Conservation (phyloP, 169 alveolate species). For the Cryptosporidium parvum region DNA sequence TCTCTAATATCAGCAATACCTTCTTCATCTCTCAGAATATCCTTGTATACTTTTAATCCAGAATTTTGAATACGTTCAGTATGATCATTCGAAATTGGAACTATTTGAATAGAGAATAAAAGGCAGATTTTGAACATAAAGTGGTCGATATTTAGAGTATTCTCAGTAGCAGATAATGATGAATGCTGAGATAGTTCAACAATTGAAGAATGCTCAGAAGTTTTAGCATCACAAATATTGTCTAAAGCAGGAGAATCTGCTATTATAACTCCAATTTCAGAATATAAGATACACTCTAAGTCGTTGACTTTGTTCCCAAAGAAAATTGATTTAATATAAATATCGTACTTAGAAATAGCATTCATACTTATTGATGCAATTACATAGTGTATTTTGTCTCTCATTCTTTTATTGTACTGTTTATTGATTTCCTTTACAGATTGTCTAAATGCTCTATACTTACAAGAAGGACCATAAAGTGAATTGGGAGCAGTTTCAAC, state of each 20-base stretch:
- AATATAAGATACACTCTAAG: constrained; percentile 43
- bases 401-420: constrained; percentile 9
- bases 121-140: constrained; percentile 48
- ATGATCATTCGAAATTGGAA: constrained; percentile 26
- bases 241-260: not conserved
- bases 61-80: not conserved
- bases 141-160: constrained; percentile 26
- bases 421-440: constrained; percentile 29
- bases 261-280: constrained; percentile 57
- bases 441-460: constrained; percentile 42
- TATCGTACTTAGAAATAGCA: not conserved
- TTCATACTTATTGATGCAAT: constrained; percentile 1
- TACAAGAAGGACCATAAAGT: constrained; percentile 66
- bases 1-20: constrained; percentile 48
- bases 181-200: constrained; percentile 1
- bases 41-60: constrained; percentile 40
- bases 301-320: constrained; percentile 62
- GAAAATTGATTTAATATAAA: constrained; percentile 45
- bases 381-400: not conserved
- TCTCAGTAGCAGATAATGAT: not conserved
- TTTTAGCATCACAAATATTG: constrained; percentile 19
- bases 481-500: constrained; percentile 51
- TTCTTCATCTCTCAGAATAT: constrained; percentile 30
- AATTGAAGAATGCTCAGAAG: constrained; percentile 22
- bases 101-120: constrained; percentile 34